phyloP scores from a whole-genome alignment of 257 asterid genomes.

The Plantago major region DNA sequence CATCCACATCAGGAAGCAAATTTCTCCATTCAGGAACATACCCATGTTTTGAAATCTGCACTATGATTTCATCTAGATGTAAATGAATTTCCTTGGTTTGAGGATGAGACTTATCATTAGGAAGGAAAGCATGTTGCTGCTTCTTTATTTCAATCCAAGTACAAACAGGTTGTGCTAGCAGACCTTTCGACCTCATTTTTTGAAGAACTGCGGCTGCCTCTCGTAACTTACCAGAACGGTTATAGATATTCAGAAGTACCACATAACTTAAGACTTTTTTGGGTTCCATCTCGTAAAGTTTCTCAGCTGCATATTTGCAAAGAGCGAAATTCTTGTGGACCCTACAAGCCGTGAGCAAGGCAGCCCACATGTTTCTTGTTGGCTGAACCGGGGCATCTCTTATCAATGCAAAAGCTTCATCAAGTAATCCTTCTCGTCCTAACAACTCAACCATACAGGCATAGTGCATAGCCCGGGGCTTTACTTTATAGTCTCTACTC shows the following conservation, averaged over 20 bases:
- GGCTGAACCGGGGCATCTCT: conserved; percentile 63
- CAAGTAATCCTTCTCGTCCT: conserved; percentile 74
- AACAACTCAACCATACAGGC: conserved; percentile 76
- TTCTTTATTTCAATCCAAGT: conserved; percentile 82
- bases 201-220: conserved; percentile 75
- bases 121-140: conserved; percentile 49
- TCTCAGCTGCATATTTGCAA: conserved; percentile 89
- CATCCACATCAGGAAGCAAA: conserved; percentile 88
- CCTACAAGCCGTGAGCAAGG: conserved; percentile 88
- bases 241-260: conserved; percentile 70
- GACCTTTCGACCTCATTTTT: conserved; percentile 59
- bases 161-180: conserved; percentile 64
- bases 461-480: conserved; percentile 87
- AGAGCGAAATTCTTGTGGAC: conserved; percentile 65
- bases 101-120: conserved; percentile 60
- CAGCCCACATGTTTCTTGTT: conserved; percentile 83
- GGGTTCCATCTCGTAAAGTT: conserved; percentile 75
- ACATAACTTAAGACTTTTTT: conserved; percentile 73
- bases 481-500: conserved; percentile 56
- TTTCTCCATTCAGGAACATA: conserved; percentile 37
- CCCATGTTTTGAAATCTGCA: conserved; percentile 39
- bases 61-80: conserved; percentile 40
- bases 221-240: conserved; percentile 46
- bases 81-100: conserved; percentile 50
- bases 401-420: conserved; percentile 74